Evolutionary conservation across 2,329 filamentous ascomycete species (phyloP).

Genomic region (Tolypocladium amazonense): DNA sequence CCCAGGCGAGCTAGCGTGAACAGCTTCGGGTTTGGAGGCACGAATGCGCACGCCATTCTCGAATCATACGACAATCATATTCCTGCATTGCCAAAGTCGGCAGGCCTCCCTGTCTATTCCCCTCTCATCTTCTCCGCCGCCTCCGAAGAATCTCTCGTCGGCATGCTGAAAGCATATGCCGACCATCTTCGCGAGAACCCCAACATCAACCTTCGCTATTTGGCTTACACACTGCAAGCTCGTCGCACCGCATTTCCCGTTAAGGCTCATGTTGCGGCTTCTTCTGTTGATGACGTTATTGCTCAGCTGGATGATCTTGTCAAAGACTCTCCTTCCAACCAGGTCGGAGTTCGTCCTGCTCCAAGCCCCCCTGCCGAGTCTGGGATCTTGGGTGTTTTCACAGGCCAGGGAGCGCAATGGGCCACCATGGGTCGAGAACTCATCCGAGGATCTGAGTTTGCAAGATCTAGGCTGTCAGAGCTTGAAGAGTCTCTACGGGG

Average conservation of each 20-base stretch:
- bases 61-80: not conserved
- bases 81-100: not conserved
- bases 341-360: not conserved
- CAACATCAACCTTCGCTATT: not conserved
- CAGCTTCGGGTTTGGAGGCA: not conserved
- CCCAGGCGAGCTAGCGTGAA: not conserved
- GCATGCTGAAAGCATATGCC: not conserved
- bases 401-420: not conserved
- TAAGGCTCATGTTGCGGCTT: not conserved
- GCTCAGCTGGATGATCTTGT: not conserved
- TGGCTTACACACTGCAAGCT: not conserved
- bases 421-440: not conserved
- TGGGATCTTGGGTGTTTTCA: not conserved
- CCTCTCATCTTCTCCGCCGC: not conserved
- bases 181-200: not conserved
- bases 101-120: not conserved
- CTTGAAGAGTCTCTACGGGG: not conserved
- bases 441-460: not conserved
- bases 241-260: not conserved
- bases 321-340: not conserved
- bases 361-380: not conserved
- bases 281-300: not conserved
- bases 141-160: not conserved
- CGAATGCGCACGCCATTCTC: not conserved
- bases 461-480: not conserved